These are phyloP conservation scores for Globisporangium nodosum DNA, from an alignment of 352 stramenopile species.

Conservation along the genomic window DNA sequence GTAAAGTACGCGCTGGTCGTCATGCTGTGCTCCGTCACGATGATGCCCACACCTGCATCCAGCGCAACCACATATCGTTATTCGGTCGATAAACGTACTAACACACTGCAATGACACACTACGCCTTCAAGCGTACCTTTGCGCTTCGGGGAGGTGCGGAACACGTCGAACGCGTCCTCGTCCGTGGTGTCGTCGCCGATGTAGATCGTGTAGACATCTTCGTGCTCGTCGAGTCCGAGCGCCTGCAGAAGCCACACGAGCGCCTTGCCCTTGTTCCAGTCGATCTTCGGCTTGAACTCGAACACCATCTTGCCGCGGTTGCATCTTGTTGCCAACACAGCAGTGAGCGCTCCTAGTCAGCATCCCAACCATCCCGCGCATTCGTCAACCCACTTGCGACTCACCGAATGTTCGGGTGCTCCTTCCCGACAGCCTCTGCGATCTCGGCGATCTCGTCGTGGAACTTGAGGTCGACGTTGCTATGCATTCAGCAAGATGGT, in stretches of 20 bases:
- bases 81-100: no score
- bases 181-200: constrained; percentile 90
- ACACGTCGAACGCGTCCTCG: constrained; percentile 80
- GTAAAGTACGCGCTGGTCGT: constrained; percentile 68
- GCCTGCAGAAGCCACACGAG: constrained; percentile 81
- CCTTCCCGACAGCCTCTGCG: constrained; percentile 26
- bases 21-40: constrained; percentile 72
- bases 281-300: constrained; percentile 88
- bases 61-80: background rate
- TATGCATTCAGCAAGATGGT: constrained; percentile 12
- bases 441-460: constrained; percentile 40
- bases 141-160: constrained; percentile 38
- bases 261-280: constrained; percentile 91
- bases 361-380: background rate
- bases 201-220: constrained; percentile 89
- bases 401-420: constrained; percentile 61
- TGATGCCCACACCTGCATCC: constrained; percentile 58
- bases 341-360: no score
- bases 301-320: constrained; percentile 88
- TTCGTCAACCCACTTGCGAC: constrained; percentile 6
- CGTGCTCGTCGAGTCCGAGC: constrained; percentile 58
- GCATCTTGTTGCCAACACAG: constrained; percentile 25
- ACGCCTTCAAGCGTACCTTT: constrained; percentile 24
- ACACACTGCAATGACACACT: background rate
- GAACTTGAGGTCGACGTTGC: constrained; percentile 45